Evolutionary conservation across 208 protist genomes (phyloP).

Genomic region (Angomonas desouzai): DNA sequence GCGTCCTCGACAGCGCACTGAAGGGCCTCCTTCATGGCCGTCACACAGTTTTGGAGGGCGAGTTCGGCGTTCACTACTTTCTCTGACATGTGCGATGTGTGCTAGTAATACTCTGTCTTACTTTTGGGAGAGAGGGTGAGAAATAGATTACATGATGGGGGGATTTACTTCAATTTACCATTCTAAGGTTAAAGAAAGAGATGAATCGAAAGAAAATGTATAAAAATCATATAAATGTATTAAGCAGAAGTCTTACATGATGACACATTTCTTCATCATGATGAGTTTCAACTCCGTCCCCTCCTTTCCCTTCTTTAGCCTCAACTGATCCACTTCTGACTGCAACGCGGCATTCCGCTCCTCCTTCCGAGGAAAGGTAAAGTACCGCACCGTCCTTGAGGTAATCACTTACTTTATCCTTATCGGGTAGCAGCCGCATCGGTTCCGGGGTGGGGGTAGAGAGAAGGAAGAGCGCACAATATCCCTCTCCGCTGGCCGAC

Average conservation of each 20-base stretch:
- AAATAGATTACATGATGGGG: too few species aligned
- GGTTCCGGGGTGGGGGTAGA: not conserved
- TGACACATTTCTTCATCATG: conserved; percentile 54
- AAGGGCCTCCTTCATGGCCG: conserved; percentile 45
- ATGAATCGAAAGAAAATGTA: not conserved
- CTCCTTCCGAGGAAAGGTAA: conserved; percentile 16
- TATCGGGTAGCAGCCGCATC: not conserved
- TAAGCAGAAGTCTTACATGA: conserved; percentile 41
- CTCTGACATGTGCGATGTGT: conserved; percentile 82
- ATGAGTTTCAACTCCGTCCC: conserved; percentile 34
- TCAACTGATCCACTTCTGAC: conserved; percentile 39
- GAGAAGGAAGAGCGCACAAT: conserved; percentile 3
- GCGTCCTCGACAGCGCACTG: conserved; percentile 50
- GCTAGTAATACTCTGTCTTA: too few species aligned
- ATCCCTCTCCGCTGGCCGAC: not conserved
- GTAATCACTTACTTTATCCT: not conserved
- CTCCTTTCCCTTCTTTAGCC: conserved; percentile 43
- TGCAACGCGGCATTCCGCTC: conserved; percentile 23
- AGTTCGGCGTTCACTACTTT: conserved; percentile 59
- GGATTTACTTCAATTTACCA: too few species aligned
- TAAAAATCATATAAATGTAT: not conserved
- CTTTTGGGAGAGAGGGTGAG: too few species aligned
- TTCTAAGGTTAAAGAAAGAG: too few species aligned
- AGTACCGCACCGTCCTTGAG: conserved; percentile 51
- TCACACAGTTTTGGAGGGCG: conserved; percentile 49